Base-by-base conservation (phyloP, 1,139 yeast species). In the Kodamaea arcana region DNA sequence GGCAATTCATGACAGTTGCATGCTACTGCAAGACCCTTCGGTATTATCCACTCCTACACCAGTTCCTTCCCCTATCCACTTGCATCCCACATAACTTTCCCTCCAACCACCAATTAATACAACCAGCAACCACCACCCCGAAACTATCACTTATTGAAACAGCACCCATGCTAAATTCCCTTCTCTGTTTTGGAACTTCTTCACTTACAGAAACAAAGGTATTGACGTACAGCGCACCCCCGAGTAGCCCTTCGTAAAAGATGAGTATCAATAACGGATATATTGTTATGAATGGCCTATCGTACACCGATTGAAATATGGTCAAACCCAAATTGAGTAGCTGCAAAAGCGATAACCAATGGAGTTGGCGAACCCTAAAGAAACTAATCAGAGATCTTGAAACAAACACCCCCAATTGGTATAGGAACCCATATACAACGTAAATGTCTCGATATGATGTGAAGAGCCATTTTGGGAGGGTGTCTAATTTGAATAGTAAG, bases 121-220 rank as follows among this genome's bases (percentile, higher is more conserved):
- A 52, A 0, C 95, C 97, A 2, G 97, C 94, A 1, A 83, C 30
- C 4, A 87, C 84, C 21, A 90, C 78, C 0, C 97, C 97, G 15
- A 84, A 78, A 11, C 95, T 83, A 54, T 92, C 97, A 43, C 96
- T 86, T 40, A 90, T 78, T 0, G 95, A 88, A 1, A 88, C 95
- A n/a, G 94, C 78, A 1, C 97, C 97, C 75, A 92, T 75, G 5
- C 94, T 80, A 53, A 90, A 88, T 52, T 92, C 97, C 35, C 95
- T 68, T 39, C 78, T 75, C 1, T 61, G 47, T 12, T 62, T 54
- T 0, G 75, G 62, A 0, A 79, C 70, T 2, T 75, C 69, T 43
- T 87, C 95, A 31, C 84, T 72, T 0, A 88, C 92, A 12, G 78
- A 68, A 66, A 83, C 67, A 50, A 86, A 92, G 0, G 97, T 88